Evolutionary conservation across 805 yeast species (phyloP), one percentile per base, ranked within the genome.

Genomic region (Saccharomycodes ludwigii): DNA sequence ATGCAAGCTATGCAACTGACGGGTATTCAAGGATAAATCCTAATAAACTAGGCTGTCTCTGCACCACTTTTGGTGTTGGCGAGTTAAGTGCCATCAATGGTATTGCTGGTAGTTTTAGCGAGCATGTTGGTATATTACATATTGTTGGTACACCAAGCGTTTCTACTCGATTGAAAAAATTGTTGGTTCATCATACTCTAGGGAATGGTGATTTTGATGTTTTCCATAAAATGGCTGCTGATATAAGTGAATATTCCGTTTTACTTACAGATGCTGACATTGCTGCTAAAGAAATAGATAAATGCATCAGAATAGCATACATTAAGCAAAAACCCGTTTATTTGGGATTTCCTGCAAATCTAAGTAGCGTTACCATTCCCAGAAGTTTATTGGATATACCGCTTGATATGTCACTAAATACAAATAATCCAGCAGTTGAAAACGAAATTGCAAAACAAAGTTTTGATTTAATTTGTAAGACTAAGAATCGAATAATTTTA

Each of bases 1-100:
- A 85, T 46, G 81, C 93, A 2, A 86, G 93, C 4, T 85, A 85
- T 54, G 80, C 94, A 8, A 85, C 86, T 7, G 95, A 85, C 51
- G 96, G 95, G 5, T 86, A 83, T 46, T 71, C 91, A 13, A 65
- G 85, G 40, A 35, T 60, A 30, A 59, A 58, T 35, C 40, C 42
- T 0, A n/a, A n/a, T n/a, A 41, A 50, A 4, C 38, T 61, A 7
- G 61, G 60, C 13, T 59, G 56, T 17, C 35, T 59, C 6, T 42
- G 59, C 20, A 59, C 65, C 1, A 85, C 95, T 4, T 81, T 66
- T 54, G 95, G 95, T 21, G 95, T 86, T 13, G 95, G 95, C 27
- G 95, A 84, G 53, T 63, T 84, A 34, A 73, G 84, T 34, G 94
- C 94, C 1, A 46, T 84, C 40, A 84, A 83, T 53, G 95, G 93